phyloP scores from a whole-genome alignment of 192 early-diverging fungal species.

The Pilobolus umbonatus region DNA sequence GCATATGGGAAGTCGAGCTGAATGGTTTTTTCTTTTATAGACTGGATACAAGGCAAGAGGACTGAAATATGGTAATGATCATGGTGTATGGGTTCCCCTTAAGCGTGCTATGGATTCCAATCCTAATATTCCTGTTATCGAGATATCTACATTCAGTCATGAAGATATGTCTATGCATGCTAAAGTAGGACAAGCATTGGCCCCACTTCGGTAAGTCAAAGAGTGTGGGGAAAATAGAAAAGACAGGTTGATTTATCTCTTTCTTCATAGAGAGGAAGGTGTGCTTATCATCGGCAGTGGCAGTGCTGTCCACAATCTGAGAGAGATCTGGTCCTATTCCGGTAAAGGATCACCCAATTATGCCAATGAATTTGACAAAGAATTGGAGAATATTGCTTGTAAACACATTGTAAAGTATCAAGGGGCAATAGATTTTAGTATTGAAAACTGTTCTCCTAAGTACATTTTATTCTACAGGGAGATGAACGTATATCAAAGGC shows the following conservation, averaged over 20 bases:
- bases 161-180: conserved; percentile 53
- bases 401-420: conserved; percentile 2
- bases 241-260: neutral
- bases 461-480: conserved; percentile 18
- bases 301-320: conserved; percentile 61
- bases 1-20: neutral
- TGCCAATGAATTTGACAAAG: conserved; percentile 52
- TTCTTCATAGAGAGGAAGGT: conserved; percentile 45
- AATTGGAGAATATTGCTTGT: conserved; percentile 43
- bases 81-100: conserved; percentile 67
- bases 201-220: conserved; percentile 36
- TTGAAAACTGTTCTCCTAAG: neutral
- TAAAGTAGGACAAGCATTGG: conserved; percentile 47
- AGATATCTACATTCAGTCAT: conserved; percentile 54
- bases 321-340: conserved; percentile 39
- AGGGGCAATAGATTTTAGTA: neutral
- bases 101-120: conserved; percentile 54
- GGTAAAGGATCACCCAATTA: conserved; percentile 39
- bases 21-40: conserved; percentile 17
- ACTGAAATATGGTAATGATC: conserved; percentile 59
- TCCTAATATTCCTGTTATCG: conserved; percentile 56
- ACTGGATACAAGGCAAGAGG: conserved; percentile 37
- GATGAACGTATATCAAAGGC: conserved; percentile 37
- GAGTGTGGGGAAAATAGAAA: neutral
- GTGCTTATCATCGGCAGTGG: conserved; percentile 65